Conservation (phyloP, 2,329 filamentous ascomycete species). For the Pseudocercospora cruenta region DNA sequence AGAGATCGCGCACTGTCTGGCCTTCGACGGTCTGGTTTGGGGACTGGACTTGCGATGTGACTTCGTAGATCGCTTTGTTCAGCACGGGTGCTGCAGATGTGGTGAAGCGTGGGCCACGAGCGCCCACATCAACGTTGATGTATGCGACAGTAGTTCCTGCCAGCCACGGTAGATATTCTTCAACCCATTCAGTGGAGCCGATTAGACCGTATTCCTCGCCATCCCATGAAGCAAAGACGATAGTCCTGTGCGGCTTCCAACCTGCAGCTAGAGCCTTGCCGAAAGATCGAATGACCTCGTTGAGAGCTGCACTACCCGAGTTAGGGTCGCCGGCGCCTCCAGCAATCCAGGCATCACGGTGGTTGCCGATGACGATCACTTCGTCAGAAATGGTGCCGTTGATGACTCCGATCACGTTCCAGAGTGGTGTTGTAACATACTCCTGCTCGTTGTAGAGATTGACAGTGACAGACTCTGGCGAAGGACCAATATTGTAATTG, state of each 20-base stretch:
- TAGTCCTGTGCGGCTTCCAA: slow-evolving; percentile 85
- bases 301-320: slow-evolving; percentile 76
- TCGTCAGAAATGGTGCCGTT: slow-evolving; percentile 85
- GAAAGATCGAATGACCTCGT: slow-evolving; percentile 77
- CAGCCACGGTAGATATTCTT: slow-evolving; percentile 85
- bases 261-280: slow-evolving; percentile 71
- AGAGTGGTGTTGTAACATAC: slow-evolving; percentile 54
- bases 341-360: slow-evolving; percentile 86
- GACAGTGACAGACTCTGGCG: slow-evolving; percentile 66
- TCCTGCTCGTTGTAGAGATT: slow-evolving; percentile 56
- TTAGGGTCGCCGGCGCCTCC: slow-evolving; percentile 85
- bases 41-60: slow-evolving; percentile 62
- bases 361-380: slow-evolving; percentile 88
- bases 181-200: slow-evolving; percentile 90
- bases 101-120: slow-evolving; percentile 65
- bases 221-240: slow-evolving; percentile 77
- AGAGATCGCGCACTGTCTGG: slow-evolving; percentile 69
- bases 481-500: slow-evolving; percentile 82
- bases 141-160: slow-evolving; percentile 74
- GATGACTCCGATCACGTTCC: slow-evolving; percentile 86
- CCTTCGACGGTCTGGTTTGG: slow-evolving; percentile 73
- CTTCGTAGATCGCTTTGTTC: slow-evolving; percentile 71
- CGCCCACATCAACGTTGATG: slow-evolving; percentile 80
- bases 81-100: slow-evolving; percentile 74
- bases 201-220: slow-evolving; percentile 81